Evolutionary conservation across 140 eudicot genomes (phyloP), one percentile per base, ranked within the genome.

Genomic region (Flaveria floridana): DNA sequence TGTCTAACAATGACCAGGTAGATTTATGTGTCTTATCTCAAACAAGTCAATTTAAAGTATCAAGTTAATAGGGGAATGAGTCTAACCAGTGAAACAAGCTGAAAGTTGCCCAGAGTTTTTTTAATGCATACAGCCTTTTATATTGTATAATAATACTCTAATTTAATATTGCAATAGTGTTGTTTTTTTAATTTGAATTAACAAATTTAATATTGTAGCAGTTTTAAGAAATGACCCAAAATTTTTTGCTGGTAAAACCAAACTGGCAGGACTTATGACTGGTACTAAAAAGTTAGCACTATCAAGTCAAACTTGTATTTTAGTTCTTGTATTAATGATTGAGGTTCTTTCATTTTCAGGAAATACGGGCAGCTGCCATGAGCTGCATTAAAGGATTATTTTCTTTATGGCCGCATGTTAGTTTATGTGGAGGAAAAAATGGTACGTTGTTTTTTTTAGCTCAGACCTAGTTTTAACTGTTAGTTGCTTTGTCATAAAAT

Each of bases 1-100:
- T 94, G 63, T 85, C 86, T 71, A 87, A 84, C 83, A 82, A 87
- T 76, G 71, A 79, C 75, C 89, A 85, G 97, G 97, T 91, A 67
- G 47, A 59, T 23, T 56, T 6, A 41, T 11, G 19, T 44, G 21
- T 46, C 47, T 12, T 26, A 19, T 44, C 73, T 65, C 7, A 30
- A 53, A 51, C 56, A 26, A 10, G 52, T 30, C 70, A 65, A 15
- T 37, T n/a, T 12, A 8, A 34, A 37, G 0, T 30, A 34, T 65
- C 39, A 11, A 65, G 48, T 21, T 34, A 7, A 34, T 21, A 30
- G 20, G 28, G 51, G 28, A 16, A 39, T 2, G 6, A 12, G 21
- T 63, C 47, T 30, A 63, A 61, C 42, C 67, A 12, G 13, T 26
- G 7, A 61, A 61, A 59, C 66, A 59, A 15, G 66, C 69, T 28